Evolutionary conservation across 2,329 filamentous ascomycete genomes (phyloP).

Genomic region (Aspergillus neoniger): DNA sequence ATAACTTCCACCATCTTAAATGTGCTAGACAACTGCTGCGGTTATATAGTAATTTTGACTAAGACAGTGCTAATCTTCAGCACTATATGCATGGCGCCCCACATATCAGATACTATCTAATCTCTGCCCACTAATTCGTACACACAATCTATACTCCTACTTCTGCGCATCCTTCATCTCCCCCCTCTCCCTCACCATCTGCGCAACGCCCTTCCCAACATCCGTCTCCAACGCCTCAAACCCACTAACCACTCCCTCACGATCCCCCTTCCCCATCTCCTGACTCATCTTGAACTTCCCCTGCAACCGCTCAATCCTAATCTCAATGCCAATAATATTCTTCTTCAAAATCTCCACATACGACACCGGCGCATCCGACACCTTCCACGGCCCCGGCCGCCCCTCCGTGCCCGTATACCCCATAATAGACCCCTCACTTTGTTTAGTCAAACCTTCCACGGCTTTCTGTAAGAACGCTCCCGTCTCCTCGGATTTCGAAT

Average conservation of each 20-base stretch:
- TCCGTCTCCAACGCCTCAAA: slow-evolving; percentile 52
- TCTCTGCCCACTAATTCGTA: too few species aligned
- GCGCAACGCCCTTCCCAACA: slow-evolving; percentile 36
- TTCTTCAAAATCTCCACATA: slow-evolving; percentile 62
- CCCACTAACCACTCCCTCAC: slow-evolving; percentile 59
- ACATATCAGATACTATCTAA: too few species aligned
- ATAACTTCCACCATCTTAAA: too few species aligned
- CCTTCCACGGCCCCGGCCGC: slow-evolving; percentile 53
- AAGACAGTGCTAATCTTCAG: too few species aligned
- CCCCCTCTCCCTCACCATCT: slow-evolving; percentile 38
- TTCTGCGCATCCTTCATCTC: slow-evolving; percentile 23
- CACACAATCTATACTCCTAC: neutral
- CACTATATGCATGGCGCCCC: too few species aligned
- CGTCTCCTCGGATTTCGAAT: slow-evolving; percentile 52
- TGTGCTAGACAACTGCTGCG: too few species aligned
- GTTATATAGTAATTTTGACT: too few species aligned
- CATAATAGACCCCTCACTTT: slow-evolving; percentile 60
- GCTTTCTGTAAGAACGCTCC: slow-evolving; percentile 46
- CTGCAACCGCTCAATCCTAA: slow-evolving; percentile 56
- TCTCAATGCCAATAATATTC: slow-evolving; percentile 63
- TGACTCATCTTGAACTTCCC: slow-evolving; percentile 71
- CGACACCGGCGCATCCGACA: slow-evolving; percentile 59
- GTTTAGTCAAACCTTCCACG: slow-evolving; percentile 33
- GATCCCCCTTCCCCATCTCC: slow-evolving; percentile 57
- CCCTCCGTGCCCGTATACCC: slow-evolving; percentile 40